These are phyloP conservation scores for Selaginella moellendorffii DNA, from an alignment of 75 land plant genomes.

Conservation along the genomic window DNA sequence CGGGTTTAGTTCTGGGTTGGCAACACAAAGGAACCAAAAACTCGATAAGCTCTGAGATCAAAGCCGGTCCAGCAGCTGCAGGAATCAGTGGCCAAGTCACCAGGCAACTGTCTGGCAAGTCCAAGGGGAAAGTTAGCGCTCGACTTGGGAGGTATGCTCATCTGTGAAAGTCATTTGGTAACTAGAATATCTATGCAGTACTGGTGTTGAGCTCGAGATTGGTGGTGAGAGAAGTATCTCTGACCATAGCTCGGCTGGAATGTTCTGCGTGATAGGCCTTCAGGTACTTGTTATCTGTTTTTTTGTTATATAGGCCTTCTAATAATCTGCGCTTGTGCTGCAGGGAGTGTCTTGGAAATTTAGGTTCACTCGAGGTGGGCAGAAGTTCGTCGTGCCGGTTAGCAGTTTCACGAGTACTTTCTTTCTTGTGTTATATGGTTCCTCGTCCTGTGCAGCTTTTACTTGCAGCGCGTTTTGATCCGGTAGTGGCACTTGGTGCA, in stretches of 20 bases:
- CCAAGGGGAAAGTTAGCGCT: constrained; percentile 70
- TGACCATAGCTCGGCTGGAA: constrained; percentile 57
- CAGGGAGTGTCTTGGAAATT: constrained; percentile 60
- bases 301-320: not conserved
- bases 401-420: constrained; percentile 12
- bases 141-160: constrained; percentile 60
- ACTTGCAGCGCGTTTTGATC: constrained; percentile 41
- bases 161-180: constrained; percentile 6
- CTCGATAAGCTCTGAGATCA: constrained; percentile 65
- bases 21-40: constrained; percentile 54
- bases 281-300: constrained; percentile 33
- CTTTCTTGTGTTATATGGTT: constrained; percentile 1
- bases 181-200: constrained; percentile 28
- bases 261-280: constrained; percentile 61
- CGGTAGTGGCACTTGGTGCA: constrained; percentile 61
- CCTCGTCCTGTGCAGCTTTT: constrained; percentile 38
- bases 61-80: constrained; percentile 61
- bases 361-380: constrained; percentile 78
- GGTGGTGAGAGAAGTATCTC: constrained; percentile 88
- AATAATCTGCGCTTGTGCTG: not conserved
- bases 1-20: constrained; percentile 67
- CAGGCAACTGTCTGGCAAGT: constrained; percentile 59
- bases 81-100: constrained; percentile 59
- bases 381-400: constrained; percentile 80
- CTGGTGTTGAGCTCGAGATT: constrained; percentile 70